Evolutionary conservation across 768 basidiomycete species (phyloP).

Genomic region (Pisolithus sp.): DNA sequence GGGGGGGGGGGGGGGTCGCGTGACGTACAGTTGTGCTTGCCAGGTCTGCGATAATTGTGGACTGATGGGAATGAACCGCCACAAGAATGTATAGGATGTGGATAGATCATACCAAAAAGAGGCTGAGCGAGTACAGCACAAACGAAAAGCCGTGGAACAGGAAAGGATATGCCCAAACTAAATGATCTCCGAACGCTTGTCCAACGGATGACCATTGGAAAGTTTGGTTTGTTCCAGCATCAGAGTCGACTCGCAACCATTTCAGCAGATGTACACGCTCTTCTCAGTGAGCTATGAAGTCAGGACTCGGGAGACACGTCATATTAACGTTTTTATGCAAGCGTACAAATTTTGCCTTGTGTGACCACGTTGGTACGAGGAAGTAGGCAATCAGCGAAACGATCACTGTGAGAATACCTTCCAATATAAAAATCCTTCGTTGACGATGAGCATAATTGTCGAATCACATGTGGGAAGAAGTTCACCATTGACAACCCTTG

Average conservation of each 20-base stretch:
- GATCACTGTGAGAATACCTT: constrained; percentile 45
- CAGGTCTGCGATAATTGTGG: constrained; percentile 55
- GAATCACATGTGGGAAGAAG: neutral
- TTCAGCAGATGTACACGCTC: constrained; percentile 46
- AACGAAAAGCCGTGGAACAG: constrained; percentile 60
- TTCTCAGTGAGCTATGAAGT: constrained; percentile 40
- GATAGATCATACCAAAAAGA: constrained; percentile 39
- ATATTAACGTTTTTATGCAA: neutral
- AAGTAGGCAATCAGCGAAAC: constrained; percentile 46
- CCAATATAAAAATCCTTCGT: constrained; percentile 52
- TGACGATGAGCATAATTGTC: neutral
- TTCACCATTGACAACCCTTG: constrained; percentile 54
- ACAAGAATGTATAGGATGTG: neutral
- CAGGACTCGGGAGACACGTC: neutral
- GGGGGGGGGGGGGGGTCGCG: too few relatives aligned
- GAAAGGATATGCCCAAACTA: constrained; percentile 55
- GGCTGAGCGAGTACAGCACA: constrained; percentile 49
- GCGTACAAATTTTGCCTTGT: constrained; percentile 50
- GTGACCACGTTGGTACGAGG: constrained; percentile 54
- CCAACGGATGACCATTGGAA: constrained; percentile 54
- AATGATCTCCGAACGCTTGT: constrained; percentile 51
- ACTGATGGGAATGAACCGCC: constrained; percentile 27
- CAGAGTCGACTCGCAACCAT: constrained; percentile 47
- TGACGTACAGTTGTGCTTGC: constrained; percentile 51
- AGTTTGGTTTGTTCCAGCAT: constrained; percentile 45